Conservation (phyloP, 352 stramenopile genomes). For the Globisporangium viniferum region DNA sequence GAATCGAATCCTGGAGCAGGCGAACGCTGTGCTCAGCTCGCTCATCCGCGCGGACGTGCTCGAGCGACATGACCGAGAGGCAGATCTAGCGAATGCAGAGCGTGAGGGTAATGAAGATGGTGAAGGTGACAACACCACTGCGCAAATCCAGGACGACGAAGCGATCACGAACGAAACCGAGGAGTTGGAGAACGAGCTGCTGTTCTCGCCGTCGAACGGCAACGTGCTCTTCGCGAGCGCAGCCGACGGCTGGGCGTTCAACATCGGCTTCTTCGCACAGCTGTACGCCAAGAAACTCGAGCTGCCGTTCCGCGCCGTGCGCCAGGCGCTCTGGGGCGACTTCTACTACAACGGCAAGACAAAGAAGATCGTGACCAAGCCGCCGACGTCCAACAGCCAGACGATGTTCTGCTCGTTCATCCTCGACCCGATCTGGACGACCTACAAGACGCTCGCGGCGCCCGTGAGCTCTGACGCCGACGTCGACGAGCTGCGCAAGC, state of each 20-base stretch:
- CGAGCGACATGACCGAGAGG: conserved; percentile 51
- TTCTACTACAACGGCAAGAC: conserved; percentile 89
- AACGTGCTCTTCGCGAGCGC: conserved; percentile 94
- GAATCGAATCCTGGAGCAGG: conserved; percentile 90
- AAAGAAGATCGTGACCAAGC: conserved; percentile 87
- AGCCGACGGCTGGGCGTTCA: conserved; percentile 92
- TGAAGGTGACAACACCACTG: conserved; percentile 3
- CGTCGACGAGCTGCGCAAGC: conserved; percentile 49
- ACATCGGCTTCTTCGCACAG: conserved; percentile 75
- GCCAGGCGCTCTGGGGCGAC: conserved; percentile 89
- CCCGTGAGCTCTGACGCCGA: conserved; percentile 47
- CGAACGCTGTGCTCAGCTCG: conserved; percentile 81
- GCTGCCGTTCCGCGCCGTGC: conserved; percentile 55
- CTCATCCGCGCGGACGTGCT: conserved; percentile 77
- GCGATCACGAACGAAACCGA: conserved; percentile 69
- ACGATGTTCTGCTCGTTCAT: conserved; percentile 94
- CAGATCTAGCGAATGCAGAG: conserved; percentile 20
- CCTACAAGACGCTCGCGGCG: conserved; percentile 68
- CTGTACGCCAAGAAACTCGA: conserved; percentile 74
- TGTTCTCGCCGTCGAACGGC: conserved; percentile 85
- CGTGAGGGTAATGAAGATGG: conserved; percentile 13
- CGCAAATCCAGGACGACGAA: conserved; percentile 30
- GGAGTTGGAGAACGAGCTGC: conserved; percentile 59
- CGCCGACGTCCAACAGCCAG: conserved; percentile 61
- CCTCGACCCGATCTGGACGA: conserved; percentile 87